These are phyloP conservation scores for Pseudocercospora ulei DNA, from an alignment of 2,329 filamentous ascomycete genomes.

Conservation along the genomic window DNA sequence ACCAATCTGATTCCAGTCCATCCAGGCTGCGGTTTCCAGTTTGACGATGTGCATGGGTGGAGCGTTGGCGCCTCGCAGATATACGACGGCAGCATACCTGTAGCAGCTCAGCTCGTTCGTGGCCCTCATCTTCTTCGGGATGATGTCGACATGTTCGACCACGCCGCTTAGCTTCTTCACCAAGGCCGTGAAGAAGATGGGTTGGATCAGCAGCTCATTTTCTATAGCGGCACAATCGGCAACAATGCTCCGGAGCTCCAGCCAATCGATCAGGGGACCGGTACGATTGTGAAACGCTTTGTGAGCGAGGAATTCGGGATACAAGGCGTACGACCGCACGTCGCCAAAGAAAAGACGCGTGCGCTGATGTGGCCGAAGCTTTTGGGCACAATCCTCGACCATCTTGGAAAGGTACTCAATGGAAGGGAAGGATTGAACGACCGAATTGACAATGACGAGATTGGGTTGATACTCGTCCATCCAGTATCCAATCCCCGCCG, in stretches of 20 bases:
- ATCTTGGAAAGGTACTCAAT: conserved; percentile 14
- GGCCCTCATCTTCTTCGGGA: conserved; percentile 16
- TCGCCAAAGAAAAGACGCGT: conserved; percentile 15
- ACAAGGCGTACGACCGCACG: conserved; percentile 12
- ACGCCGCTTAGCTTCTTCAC: neutral
- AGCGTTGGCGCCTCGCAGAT: neutral
- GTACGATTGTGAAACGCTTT: conserved; percentile 10
- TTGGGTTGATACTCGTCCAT: conserved; percentile 10
- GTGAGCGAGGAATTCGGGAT: conserved; percentile 11
- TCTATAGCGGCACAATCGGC: conserved; percentile 10
- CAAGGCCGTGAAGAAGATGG: conserved; percentile 14
- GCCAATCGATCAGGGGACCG: conserved; percentile 8
- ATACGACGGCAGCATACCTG: conserved; percentile 13
- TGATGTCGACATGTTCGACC: conserved; percentile 16
- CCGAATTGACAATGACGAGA: conserved; percentile 16
- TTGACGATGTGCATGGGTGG: conserved; percentile 1
- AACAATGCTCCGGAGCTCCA: conserved; percentile 11
- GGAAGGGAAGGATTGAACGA: conserved; percentile 17
- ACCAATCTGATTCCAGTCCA: conserved; percentile 2
- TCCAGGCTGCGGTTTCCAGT: conserved; percentile 9
- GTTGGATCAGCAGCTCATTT: conserved; percentile 14
- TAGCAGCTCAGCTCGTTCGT: conserved; percentile 17
- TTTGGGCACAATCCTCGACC: conserved; percentile 3
- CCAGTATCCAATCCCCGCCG: conserved; percentile 6
- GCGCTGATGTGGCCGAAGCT: conserved; percentile 1